phyloP scores from a whole-genome alignment of 1,284 basidiomycete species.

The Ustilago shanxiensis region DNA sequence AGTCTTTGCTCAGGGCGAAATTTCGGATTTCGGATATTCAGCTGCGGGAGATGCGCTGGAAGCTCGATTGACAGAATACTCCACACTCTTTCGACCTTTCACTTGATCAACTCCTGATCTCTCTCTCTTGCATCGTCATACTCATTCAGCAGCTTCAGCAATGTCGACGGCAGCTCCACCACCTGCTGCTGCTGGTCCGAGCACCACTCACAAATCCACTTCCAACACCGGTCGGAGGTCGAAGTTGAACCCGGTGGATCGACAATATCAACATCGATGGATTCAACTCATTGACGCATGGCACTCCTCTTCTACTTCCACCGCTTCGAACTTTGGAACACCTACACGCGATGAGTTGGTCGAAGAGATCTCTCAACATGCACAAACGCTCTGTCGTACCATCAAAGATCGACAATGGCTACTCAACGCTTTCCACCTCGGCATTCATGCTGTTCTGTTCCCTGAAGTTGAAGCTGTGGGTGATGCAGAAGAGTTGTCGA shows the following conservation, averaged over 20 bases:
- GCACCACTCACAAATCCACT: not conserved
- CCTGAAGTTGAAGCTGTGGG: not conserved
- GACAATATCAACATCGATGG: slow-evolving; percentile 28
- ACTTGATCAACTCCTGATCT: no score
- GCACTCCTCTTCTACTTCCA: slow-evolving; percentile 4
- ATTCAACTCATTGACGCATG: slow-evolving; percentile 43
- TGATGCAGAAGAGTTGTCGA: slow-evolving; percentile 1
- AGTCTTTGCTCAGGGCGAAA: not conserved
- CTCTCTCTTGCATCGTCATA: no score
- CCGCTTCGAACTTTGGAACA: not conserved
- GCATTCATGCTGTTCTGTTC: slow-evolving; percentile 31
- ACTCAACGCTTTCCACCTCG: slow-evolving; percentile 35
- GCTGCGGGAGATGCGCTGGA: slow-evolving; percentile 4
- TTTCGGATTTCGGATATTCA: slow-evolving; percentile 5
- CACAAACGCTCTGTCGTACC: slow-evolving; percentile 31
- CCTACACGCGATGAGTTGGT: slow-evolving; percentile 24
- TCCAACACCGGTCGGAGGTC: not conserved
- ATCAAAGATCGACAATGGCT: slow-evolving; percentile 31
- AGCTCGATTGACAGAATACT: not conserved
- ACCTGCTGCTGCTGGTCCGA: slow-evolving; percentile 14
- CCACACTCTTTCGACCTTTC: slow-evolving; percentile 5
- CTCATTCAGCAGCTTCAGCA: not conserved
- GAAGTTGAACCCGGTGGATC: not conserved
- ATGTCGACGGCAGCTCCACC: not conserved
- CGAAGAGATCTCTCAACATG: slow-evolving; percentile 38